Percentiles rank a stretch among this genome's conserved stretches.
These are phyloP conservation scores for Tuber melanosporum DNA, from an alignment of 495 filamentous ascomycete genomes.

Conservation along the genomic window DNA sequence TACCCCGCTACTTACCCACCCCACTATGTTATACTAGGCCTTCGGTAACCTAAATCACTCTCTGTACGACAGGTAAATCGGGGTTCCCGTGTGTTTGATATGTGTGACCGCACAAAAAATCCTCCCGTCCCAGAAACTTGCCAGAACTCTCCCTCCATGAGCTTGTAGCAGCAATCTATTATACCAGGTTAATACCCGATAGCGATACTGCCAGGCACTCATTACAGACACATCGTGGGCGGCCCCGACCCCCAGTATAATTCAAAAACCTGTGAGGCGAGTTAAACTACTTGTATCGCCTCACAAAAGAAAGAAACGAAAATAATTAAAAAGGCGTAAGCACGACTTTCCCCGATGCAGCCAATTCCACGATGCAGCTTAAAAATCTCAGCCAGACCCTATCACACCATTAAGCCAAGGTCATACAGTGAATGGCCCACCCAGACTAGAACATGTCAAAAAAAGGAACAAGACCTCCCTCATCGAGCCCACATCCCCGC, in stretches of 20 bases:
- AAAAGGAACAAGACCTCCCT: background rate
- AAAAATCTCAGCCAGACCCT: background rate
- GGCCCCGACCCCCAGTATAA: background rate
- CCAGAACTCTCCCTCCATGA: background rate
- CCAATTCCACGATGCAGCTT: background rate
- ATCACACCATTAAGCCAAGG: background rate
- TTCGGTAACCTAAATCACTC: background rate
- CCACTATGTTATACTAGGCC: background rate
- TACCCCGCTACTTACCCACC: background rate
- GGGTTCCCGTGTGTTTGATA: background rate
- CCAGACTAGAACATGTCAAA: background rate
- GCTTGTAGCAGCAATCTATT: background rate
- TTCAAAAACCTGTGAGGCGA: background rate
- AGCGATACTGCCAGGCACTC: background rate
- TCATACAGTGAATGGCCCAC: background rate
- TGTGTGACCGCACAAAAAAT: background rate
- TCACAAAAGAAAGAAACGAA: background rate
- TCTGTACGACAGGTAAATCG: background rate
- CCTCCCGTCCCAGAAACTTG: background rate
- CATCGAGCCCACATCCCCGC: background rate
- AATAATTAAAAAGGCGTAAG: background rate
- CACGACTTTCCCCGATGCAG: background rate
- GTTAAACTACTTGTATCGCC: background rate
- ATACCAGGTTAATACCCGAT: background rate
- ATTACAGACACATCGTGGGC: background rate